phyloP scores from a whole-genome alignment of 2,329 filamentous ascomycete species.

The Sclerotinia subarctica region DNA sequence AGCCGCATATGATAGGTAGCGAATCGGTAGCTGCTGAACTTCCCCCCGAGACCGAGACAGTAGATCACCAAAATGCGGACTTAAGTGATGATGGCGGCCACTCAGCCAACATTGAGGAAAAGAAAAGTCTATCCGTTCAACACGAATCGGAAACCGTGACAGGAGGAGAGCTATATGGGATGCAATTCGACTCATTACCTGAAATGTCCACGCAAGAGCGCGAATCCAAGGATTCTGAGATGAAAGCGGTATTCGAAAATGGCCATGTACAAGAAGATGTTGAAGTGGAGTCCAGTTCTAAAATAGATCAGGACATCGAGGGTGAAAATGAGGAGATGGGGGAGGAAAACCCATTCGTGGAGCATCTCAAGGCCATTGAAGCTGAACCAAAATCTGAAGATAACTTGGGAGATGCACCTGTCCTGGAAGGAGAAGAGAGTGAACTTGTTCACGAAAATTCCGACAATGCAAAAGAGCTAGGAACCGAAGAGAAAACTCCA shows the following conservation, averaged over 20 bases:
- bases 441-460: accelerated
- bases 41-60: too few relatives aligned
- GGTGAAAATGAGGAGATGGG: background rate
- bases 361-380: background rate
- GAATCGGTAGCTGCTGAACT: accelerated
- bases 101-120: background rate
- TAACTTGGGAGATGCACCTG: background rate
- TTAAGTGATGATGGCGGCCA: background rate
- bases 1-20: background rate
- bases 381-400: background rate
- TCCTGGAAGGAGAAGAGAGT: background rate
- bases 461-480: background rate
- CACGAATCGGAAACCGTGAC: background rate
- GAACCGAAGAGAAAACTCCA: too few relatives aligned
- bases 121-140: too few relatives aligned
- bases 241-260: background rate
- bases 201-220: too few relatives aligned
- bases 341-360: background rate
- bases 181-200: too few relatives aligned
- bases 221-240: too few relatives aligned
- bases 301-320: background rate
- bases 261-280: accelerated
- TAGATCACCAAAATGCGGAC: accelerated
- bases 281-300: accelerated
- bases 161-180: accelerated